Percentiles rank a stretch among this genome's conserved stretches.
Evolutionary conservation across 306 rosid species (phyloP).

Genomic region (Fagus crenata): DNA sequence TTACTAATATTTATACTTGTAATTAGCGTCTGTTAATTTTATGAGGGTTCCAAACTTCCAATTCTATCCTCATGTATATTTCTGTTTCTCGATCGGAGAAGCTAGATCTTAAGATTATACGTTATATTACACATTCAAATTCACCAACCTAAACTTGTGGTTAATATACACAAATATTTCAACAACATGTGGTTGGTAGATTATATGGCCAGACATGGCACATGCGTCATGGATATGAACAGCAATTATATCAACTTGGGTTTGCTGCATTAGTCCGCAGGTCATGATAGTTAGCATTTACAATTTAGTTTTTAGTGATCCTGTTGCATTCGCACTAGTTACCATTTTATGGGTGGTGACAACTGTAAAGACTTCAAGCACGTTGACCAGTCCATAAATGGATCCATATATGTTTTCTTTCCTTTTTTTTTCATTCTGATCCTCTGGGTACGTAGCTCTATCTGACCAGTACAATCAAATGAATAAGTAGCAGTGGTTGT

Average conservation of each 20-base stretch:
- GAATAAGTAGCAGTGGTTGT: too few species aligned
- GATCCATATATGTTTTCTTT: not conserved
- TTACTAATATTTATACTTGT: too few species aligned
- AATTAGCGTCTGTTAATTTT: too few species aligned
- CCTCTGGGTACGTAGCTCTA: not conserved
- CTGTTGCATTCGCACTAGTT: not conserved
- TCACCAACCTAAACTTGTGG: too few species aligned
- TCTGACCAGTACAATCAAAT: too few species aligned
- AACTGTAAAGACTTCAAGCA: constrained; percentile 2
- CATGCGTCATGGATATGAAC: not conserved
- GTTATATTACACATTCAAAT: too few species aligned
- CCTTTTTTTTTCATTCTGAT: not conserved
- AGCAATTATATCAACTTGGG: not conserved
- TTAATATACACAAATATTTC: not conserved
- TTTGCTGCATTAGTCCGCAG: not conserved
- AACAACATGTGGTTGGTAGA: not conserved
- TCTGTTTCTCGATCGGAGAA: too few species aligned
- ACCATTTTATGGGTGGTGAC: not conserved
- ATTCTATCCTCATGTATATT: too few species aligned
- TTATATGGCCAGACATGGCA: constrained; percentile 1
- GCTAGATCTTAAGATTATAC: too few species aligned
- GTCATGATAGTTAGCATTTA: not conserved
- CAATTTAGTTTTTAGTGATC: not conserved
- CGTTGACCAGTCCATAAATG: not conserved
- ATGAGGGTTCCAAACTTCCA: too few species aligned